Base-by-base conservation (phyloP, 208 protist genomes). In the Trypanosoma mega region DNA sequence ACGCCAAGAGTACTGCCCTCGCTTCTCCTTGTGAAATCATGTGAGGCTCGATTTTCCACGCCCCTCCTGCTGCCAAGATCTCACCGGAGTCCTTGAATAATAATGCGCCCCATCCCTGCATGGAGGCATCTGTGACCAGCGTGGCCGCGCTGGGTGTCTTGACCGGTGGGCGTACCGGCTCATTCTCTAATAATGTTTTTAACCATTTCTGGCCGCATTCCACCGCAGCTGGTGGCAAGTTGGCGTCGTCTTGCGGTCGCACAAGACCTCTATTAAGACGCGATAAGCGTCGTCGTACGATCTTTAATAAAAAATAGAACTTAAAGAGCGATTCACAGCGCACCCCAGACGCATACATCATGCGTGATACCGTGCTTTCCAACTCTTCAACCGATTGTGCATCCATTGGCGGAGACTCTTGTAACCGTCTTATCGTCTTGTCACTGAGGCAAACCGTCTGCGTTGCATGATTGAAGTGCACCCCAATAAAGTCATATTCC, bases 21-120 rank as follows among this genome's bases (percentile, higher is more conserved):
- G 34, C 34, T 39, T 39, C 34, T 12, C 8, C 34, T 39, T 39
- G 34, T 39, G 34, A 39, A 16, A 39, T 39, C 34, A 39, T 39
- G 34, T 12, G 12, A 16, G 34, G 34, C 8, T 39, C 12, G 8
- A 6, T 39, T 39, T 52, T 5, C 47, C 47, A 21, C 12, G 47
- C 47, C 7, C 47, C 47, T 6, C 47, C 47, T 7, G 47, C 3
- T 21, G 24, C 24, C 47, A 5, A 52, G 14, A 52, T 31, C 31
- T 52, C 47, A 18, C 47, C 47, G 6, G 47, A 30, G 24, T 52
- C 5, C 16, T 16, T 52, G 24, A 52, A 30, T 27, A 52, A 14
- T 24, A 52, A 52, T 12, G 24, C 47, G 3, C 47, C 47, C 47
- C 47, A 52, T 52, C 47, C 47, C 7, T 30, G 14, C 47, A 52